phyloP scores from a whole-genome alignment of 225 moss, liverwort and hornwort genomes.

The Marchantia paleacea region DNA sequence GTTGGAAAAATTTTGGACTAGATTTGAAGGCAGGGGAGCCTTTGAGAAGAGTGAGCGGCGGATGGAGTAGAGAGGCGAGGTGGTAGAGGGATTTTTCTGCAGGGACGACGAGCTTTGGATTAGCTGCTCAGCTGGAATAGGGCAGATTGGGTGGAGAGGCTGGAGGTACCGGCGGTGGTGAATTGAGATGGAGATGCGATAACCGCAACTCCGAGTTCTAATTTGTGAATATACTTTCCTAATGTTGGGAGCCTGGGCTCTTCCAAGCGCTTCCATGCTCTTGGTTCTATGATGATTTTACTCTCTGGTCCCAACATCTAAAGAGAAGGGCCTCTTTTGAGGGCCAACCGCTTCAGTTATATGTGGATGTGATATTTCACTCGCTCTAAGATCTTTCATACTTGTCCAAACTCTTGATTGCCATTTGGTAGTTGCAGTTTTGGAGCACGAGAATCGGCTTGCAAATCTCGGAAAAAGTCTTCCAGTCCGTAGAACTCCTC shows the following conservation, averaged over 20 bases:
- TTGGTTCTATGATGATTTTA: slow-evolving; percentile 10
- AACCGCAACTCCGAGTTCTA: slow-evolving; percentile 1
- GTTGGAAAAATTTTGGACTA: not conserved
- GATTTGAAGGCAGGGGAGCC: not conserved
- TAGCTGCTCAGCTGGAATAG: slow-evolving; percentile 34
- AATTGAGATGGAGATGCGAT: slow-evolving; percentile 2
- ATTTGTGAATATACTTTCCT: not conserved
- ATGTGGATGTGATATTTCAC: not conserved
- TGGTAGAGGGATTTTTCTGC: slow-evolving; percentile 14
- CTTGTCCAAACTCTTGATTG: not conserved
- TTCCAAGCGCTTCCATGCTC: not conserved
- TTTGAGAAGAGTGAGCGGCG: slow-evolving; percentile 1
- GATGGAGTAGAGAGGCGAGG: slow-evolving; percentile 12
- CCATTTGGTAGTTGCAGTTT: slow-evolving; percentile 19
- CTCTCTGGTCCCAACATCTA: slow-evolving; percentile 13
- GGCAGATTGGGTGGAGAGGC: slow-evolving; percentile 27
- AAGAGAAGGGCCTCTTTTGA: not conserved
- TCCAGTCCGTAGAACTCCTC: slow-evolving; percentile 84
- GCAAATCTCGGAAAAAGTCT: no score
- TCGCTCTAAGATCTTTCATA: not conserved
- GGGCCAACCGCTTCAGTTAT: not conserved
- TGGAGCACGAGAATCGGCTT: slow-evolving; percentile 20
- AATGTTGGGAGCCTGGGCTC: slow-evolving; percentile 15
- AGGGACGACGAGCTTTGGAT: slow-evolving; percentile 10
- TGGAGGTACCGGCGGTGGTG: slow-evolving; percentile 7